Conservation (phyloP, 2,329 filamentous ascomycete species). For the Hypomyces perniciosus region DNA sequence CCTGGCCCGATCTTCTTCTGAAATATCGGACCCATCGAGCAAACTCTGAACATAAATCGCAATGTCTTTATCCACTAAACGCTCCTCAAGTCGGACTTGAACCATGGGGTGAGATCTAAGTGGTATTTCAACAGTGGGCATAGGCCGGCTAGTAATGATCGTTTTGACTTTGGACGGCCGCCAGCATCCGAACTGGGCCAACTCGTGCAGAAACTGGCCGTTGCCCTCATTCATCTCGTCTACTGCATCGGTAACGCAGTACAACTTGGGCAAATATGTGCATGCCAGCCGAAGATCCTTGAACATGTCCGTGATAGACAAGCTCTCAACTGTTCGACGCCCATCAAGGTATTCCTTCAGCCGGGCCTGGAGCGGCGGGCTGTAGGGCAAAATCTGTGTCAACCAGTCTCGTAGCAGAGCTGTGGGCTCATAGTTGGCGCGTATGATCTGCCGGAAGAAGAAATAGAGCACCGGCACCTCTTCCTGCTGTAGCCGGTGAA, state of each 20-base stretch:
- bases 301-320: conserved; percentile 24
- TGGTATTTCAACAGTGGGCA: conserved; percentile 22
- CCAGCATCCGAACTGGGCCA: conserved; percentile 27
- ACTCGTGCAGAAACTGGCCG: conserved; percentile 23
- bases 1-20: conserved; percentile 11
- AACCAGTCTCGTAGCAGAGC: conserved; percentile 30
- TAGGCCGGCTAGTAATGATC: conserved; percentile 37
- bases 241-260: conserved; percentile 37
- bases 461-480: conserved; percentile 29
- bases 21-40: conserved; percentile 13
- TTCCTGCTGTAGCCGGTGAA: conserved; percentile 11
- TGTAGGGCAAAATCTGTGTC: conserved; percentile 26
- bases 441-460: conserved; percentile 35
- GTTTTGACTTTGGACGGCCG: conserved; percentile 32
- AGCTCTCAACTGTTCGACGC: neutral
- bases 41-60: conserved; percentile 27
- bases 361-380: conserved; percentile 22
- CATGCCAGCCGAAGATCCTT: conserved; percentile 22
- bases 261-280: conserved; percentile 23
- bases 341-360: conserved; percentile 15
- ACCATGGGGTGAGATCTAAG: conserved; percentile 22
- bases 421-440: conserved; percentile 26
- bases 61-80: conserved; percentile 34
- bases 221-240: conserved; percentile 40
- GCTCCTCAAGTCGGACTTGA: conserved; percentile 30